Conservation (phyloP, 441 rosid genomes). For the Eugenia klotzschiana region DNA sequence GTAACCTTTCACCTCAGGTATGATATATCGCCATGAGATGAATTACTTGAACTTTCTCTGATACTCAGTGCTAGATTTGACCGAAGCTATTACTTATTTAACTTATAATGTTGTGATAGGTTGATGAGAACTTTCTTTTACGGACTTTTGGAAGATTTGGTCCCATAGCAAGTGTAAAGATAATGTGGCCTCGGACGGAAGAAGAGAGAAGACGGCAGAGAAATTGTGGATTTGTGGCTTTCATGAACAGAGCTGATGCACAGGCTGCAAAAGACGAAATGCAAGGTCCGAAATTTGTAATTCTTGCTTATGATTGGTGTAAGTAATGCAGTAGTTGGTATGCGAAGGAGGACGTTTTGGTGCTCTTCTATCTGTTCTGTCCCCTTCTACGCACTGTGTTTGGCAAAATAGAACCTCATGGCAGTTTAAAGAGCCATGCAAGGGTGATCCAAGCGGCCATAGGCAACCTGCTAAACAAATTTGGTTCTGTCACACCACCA, state of each 20-base stretch:
- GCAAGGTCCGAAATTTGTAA: constrained; percentile 52
- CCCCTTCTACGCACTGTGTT: not conserved
- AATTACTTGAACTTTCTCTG: not conserved
- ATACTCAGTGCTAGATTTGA: not conserved
- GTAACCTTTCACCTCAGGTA: constrained; percentile 95
- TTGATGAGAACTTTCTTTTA: constrained; percentile 94
- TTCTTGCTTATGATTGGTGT: not conserved
- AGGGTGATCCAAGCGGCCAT: not conserved
- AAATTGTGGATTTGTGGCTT: constrained; percentile 96
- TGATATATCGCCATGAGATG: not conserved
- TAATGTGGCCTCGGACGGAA: constrained; percentile 99
- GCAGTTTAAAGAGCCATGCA: not conserved
- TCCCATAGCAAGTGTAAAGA: constrained; percentile 98
- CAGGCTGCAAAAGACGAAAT: constrained; percentile 99
- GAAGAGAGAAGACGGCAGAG: constrained; percentile 88
- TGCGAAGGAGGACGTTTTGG: not conserved
- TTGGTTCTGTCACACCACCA: not conserved
- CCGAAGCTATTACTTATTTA: not conserved
- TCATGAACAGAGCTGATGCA: constrained; percentile 95
- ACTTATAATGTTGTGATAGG: constrained; percentile 30
- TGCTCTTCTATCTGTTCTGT: not conserved
- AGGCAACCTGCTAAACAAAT: not conserved
- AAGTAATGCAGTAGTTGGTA: not conserved
- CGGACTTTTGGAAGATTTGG: constrained; percentile 99
- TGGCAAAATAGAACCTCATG: not conserved